Evolutionary conservation across 106 monocot genomes (phyloP), one percentile per base, ranked within the genome.

Genomic region (Apostasia ramifera): DNA sequence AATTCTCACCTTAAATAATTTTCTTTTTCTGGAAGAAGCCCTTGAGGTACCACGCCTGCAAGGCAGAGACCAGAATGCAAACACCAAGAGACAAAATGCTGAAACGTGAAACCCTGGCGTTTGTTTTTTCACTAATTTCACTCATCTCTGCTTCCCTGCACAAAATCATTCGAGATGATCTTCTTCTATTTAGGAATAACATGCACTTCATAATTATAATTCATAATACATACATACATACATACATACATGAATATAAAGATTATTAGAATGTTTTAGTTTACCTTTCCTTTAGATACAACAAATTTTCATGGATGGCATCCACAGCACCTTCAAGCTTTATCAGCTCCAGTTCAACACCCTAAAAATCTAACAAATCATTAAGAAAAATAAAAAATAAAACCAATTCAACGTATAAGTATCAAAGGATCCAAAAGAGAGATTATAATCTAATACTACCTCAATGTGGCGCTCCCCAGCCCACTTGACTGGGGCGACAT

Each of bases 61-160:
- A 40, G 50, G 40, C 67, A 55, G 80, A 81, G 64, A 63, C 71
- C 43, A 67, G 3, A 9, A 85, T 78, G 74, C 85, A 85, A 13
- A 85, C 67, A 49, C 73, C 80, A 41, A 84, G 40, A 5, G 84
- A 77, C 77, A 84, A 66, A 2, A 80, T 70, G n/a, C 85, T 78
- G 55, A 71, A 81, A 71, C 66, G 78, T 49, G 74, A 73, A 45
- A 85, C 81, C 66, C 81, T 74, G 26, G 50, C 47, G 60, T 85
- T 85, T 12, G 85, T 85, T 50, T 5, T 74, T 66, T 85, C 85
- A 42, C 78, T 85, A 11, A 78, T 57, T 9, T 47, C 57, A 61
- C 85, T 81, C 85, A 85, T 85, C 69, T 85, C 71, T 53, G 70
- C 71, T 72, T 85, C 85, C 70, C 85, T 85, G 80, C 26, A 26